Conservation (phyloP, 2,329 filamentous ascomycete genomes). For the Aspergillus piperis region DNA sequence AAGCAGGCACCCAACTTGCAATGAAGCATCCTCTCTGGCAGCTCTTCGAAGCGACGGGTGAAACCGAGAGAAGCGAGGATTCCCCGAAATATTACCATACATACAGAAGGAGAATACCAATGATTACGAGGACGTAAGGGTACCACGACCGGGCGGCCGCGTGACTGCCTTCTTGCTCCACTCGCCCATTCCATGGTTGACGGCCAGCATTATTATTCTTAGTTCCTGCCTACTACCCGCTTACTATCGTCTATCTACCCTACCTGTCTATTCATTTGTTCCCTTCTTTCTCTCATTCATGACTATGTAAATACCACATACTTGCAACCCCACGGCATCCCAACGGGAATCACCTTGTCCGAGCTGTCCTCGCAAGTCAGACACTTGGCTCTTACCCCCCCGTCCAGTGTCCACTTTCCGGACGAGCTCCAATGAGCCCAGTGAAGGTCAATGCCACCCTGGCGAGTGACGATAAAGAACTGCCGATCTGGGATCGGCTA, state of each 20-base stretch:
- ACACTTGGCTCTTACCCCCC: background rate
- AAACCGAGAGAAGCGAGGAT: slow-evolving; percentile 9
- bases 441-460: slow-evolving; percentile 6
- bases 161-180: slow-evolving; percentile 19
- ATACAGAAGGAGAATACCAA: background rate
- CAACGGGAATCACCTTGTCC: background rate
- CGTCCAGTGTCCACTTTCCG: no score
- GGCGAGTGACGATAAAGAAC: slow-evolving; percentile 23
- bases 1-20: background rate
- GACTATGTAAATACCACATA: no score
- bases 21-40: background rate
- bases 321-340: background rate
- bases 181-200: slow-evolving; percentile 11
- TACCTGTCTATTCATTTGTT: background rate
- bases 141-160: slow-evolving; percentile 16
- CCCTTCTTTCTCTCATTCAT: background rate
- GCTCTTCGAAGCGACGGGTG: background rate
- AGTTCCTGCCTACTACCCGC: background rate
- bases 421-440: background rate
- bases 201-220: slow-evolving; percentile 1
- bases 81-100: slow-evolving; percentile 9
- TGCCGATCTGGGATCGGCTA: slow-evolving; percentile 20
- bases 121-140: slow-evolving; percentile 9
- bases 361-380: background rate
- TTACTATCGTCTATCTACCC: background rate